Evolutionary conservation across 2,329 filamentous ascomycete species (phyloP), one percentile per base, ranked within the genome.

Genomic region (Lasiodiplodia theobromae): DNA sequence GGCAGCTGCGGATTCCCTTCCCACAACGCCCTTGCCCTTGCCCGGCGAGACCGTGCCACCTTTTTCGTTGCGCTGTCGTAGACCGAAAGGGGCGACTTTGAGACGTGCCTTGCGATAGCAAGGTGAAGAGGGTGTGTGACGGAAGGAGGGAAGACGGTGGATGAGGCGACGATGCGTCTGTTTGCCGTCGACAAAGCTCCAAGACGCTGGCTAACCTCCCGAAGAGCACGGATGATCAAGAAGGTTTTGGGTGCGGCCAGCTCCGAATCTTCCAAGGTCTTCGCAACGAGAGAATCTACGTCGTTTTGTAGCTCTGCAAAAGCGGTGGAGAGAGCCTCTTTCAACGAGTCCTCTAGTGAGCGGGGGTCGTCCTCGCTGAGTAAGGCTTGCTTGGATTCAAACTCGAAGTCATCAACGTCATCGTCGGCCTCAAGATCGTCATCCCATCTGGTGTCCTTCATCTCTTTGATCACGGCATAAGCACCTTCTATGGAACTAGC

Each of bases 1-100:
- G 95, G 95, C 52, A 97, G 77, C 31, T 88, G 84, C 0, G 92
- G 92, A 47, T 87, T 83, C 0, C 92, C 92, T 76, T 96, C 93
- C 94, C 94, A 97, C 0, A 97, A 82, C 0, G 87, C 85, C 64
- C 89, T 85, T 7, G 90, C 89, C 2, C 86, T 84, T 0, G 92
- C 85, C 34, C 75, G 80, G 67, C 81, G 85, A 1, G 82, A 78
- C 51, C 86, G 77, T 0, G 81, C 77, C 3, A 76, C 75, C n/a
- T 77, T 76, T 1, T 78, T 72, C 64, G 89, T 72, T 83, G 64
- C 84, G 75, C 65, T 86, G 78, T 40, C 69, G 64, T 77, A 80
- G 23, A 77, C 69, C 4, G 73, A 69, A 7, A 91, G 74, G 0
- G 88, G 82, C 0, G 82, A 76, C 14, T 78, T 74, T 0, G 86